Evolutionary conservation across 768 basidiomycete species (phyloP).

Genomic region (Lanmaoa rubissima): DNA sequence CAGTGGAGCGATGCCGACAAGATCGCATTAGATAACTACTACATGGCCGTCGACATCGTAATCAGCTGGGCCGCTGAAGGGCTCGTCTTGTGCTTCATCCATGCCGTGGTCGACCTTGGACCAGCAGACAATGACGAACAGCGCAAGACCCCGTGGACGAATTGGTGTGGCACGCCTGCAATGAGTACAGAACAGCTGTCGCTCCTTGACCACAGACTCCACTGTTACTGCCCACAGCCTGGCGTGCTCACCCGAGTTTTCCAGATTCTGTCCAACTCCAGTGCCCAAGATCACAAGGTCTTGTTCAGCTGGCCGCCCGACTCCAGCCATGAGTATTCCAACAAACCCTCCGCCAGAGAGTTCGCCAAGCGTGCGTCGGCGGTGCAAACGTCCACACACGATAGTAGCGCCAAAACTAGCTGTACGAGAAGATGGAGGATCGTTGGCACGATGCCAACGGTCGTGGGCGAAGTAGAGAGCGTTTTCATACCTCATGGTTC

Average conservation of each 20-base stretch:
- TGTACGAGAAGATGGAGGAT: slow-evolving; percentile 85
- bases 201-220: slow-evolving; percentile 57
- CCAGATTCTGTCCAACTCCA: slow-evolving; percentile 66
- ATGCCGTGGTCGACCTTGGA: slow-evolving; percentile 73
- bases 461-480: slow-evolving; percentile 71
- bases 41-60: slow-evolving; percentile 86
- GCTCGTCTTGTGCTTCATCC: slow-evolving; percentile 85
- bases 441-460: slow-evolving; percentile 58
- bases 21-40: slow-evolving; percentile 65
- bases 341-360: slow-evolving; percentile 42
- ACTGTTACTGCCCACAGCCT: slow-evolving; percentile 51
- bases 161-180: slow-evolving; percentile 81
- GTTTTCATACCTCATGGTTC: slow-evolving; percentile 89
- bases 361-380: slow-evolving; percentile 62
- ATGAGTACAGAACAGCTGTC: slow-evolving; percentile 58
- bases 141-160: slow-evolving; percentile 75
- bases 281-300: slow-evolving; percentile 48
- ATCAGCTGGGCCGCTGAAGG: slow-evolving; percentile 88
- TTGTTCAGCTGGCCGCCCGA: slow-evolving; percentile 81
- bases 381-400: slow-evolving; percentile 52
- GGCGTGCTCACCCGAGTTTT: slow-evolving; percentile 63
- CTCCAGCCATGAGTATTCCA: slow-evolving; percentile 38
- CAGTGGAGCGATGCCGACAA: slow-evolving; percentile 67
- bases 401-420: slow-evolving; percentile 77
- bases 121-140: slow-evolving; percentile 72